A percentile compares a stretch with the other conserved stretches of the same genome.
Evolutionary conservation across 495 filamentous ascomycete genomes (phyloP).

Genomic region (Daldinia vernicosa): DNA sequence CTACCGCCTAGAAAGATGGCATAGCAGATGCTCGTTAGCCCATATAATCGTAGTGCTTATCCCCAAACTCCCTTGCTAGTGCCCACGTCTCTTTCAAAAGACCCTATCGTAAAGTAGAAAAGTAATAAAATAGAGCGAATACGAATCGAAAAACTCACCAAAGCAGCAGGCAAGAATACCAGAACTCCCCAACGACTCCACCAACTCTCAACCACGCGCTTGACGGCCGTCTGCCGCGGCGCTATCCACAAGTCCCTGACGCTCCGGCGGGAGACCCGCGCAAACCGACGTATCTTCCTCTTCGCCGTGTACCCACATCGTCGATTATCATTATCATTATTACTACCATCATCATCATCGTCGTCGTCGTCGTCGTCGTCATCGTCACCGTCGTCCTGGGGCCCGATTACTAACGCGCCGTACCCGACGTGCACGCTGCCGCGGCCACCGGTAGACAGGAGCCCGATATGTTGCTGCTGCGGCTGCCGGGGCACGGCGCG

Average conservation of each 20-base stretch:
- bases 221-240: slow-evolving; percentile 62
- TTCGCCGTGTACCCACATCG: slow-evolving; percentile 10
- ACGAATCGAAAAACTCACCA: slow-evolving; percentile 55
- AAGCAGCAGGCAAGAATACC: slow-evolving; percentile 63
- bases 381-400: slow-evolving; percentile 40
- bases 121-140: background rate
- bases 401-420: slow-evolving; percentile 52
- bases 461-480: slow-evolving; percentile 37
- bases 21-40: slow-evolving; percentile 25
- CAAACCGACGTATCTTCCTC: slow-evolving; percentile 35
- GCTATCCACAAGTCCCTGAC: slow-evolving; percentile 64
- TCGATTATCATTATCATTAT: background rate
- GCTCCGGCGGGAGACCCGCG: slow-evolving; percentile 50
- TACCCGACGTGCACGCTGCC: slow-evolving; percentile 61
- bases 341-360: slow-evolving; percentile 39
- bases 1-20: slow-evolving; percentile 57
- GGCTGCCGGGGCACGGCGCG: slow-evolving; percentile 59
- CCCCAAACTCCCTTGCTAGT: background rate
- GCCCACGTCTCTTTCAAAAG: background rate
- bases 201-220: slow-evolving; percentile 63
- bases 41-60: background rate
- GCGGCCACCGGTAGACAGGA: slow-evolving; percentile 50
- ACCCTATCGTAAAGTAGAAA: background rate
- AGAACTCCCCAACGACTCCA: slow-evolving; percentile 65
- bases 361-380: slow-evolving; percentile 42